Evolutionary conservation across 2,329 filamentous ascomycete genomes (phyloP).

Genomic region (Calonectria leucothoes): DNA sequence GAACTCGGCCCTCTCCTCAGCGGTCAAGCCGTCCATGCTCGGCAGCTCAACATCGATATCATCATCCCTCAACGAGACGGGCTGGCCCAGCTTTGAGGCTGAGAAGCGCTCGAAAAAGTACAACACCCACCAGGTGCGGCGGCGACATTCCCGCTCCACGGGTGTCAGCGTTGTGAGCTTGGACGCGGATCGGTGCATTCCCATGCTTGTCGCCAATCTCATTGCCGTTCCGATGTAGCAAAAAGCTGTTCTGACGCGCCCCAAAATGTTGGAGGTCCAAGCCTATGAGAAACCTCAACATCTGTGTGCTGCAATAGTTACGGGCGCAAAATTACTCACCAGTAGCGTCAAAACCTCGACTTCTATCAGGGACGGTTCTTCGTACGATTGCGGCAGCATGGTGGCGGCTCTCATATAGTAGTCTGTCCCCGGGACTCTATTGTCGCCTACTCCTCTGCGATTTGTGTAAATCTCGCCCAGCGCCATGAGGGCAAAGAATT

Average conservation of each 20-base stretch:
- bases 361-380: constrained; percentile 56
- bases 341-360: constrained; percentile 52
- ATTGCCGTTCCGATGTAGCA: constrained; percentile 49
- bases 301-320: background rate
- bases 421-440: constrained; percentile 53
- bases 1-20: constrained; percentile 43
- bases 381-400: constrained; percentile 54
- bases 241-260: constrained; percentile 48
- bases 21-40: constrained; percentile 42
- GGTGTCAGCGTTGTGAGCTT: constrained; percentile 31
- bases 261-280: constrained; percentile 48
- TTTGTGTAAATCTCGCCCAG: constrained; percentile 58
- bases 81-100: constrained; percentile 47
- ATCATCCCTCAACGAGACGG: constrained; percentile 44
- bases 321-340: background rate
- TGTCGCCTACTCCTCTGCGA: constrained; percentile 43
- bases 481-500: constrained; percentile 57
- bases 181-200: constrained; percentile 52
- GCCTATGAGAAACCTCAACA: constrained; percentile 20
- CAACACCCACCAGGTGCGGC: constrained; percentile 48
- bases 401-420: constrained; percentile 56
- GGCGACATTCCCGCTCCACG: constrained; percentile 39
- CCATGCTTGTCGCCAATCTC: constrained; percentile 54
- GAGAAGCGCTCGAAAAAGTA: constrained; percentile 49
- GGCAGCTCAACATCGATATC: constrained; percentile 49